A percentile compares a stretch with the other conserved stretches of the same genome.
phyloP scores from a whole-genome alignment of 2,329 filamentous ascomycete genomes.

The Colletotrichum coccodes region DNA sequence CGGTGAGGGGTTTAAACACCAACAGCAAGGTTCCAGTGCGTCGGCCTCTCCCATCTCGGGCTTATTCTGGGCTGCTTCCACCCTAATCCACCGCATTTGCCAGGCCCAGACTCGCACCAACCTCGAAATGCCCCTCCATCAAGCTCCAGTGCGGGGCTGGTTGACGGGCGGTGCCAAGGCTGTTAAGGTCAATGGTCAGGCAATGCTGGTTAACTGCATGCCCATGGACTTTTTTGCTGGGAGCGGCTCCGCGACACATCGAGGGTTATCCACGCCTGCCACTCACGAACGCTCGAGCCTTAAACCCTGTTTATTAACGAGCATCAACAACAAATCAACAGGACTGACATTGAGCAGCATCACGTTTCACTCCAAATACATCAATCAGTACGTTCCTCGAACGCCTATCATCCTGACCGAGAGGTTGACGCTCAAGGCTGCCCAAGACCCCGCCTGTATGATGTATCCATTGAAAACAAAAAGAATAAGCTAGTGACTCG shows the following conservation, averaged over 20 bases:
- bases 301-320: neutral
- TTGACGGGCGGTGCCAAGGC: slow-evolving; percentile 4
- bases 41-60: slow-evolving; percentile 26
- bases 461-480: neutral
- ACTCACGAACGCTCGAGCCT: neutral
- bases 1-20: slow-evolving; percentile 27
- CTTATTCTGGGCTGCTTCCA: slow-evolving; percentile 33
- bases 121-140: slow-evolving; percentile 18
- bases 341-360: neutral
- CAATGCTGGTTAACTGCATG: neutral
- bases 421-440: neutral
- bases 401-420: neutral
- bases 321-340: neutral
- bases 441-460: neutral
- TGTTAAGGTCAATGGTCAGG: neutral
- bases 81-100: slow-evolving; percentile 17
- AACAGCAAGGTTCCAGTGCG: slow-evolving; percentile 21
- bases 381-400: neutral
- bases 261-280: slow-evolving; percentile 2
- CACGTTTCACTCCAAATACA: neutral
- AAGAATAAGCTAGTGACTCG: slow-evolving; percentile 6
- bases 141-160: slow-evolving; percentile 23
- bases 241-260: slow-evolving; percentile 8
- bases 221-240: neutral
- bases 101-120: slow-evolving; percentile 26